Percentiles rank a stretch among this genome's conserved stretches.
These are phyloP conservation scores for Physcomitrium patens DNA, from an alignment of 225 moss, liverwort and hornwort species.

Conservation along the genomic window DNA sequence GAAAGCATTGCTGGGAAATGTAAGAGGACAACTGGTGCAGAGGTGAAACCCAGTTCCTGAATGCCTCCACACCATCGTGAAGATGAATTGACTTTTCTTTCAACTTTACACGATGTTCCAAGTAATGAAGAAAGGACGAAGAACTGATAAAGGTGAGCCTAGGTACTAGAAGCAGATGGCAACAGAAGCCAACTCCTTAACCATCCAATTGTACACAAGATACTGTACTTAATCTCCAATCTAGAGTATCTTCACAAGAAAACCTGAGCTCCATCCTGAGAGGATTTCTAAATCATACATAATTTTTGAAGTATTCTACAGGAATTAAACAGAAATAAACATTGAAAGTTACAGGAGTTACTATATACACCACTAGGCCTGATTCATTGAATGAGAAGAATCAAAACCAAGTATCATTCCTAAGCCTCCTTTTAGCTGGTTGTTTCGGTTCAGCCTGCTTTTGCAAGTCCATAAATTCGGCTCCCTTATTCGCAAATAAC, in stretches of 20 bases:
- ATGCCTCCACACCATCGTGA: conserved; percentile 15
- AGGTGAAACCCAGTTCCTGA: conserved; percentile 21
- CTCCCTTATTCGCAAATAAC: conserved; percentile 94
- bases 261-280: conserved; percentile 13
- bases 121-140: conserved; percentile 48
- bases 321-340: neutral
- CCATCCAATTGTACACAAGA: conserved; percentile 41
- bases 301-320: conserved; percentile 25
- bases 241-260: conserved; percentile 42
- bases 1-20: neutral
- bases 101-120: conserved; percentile 28
- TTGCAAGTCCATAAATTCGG: conserved; percentile 96
- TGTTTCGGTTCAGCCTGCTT: conserved; percentile 83
- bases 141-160: conserved; percentile 25
- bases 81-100: conserved; percentile 16
- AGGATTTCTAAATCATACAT: conserved; percentile 22
- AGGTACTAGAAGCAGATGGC: conserved; percentile 24
- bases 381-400: conserved; percentile 10
- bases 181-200: conserved; percentile 28
- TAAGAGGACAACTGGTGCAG: neutral
- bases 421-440: conserved; percentile 72
- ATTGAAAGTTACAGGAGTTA: conserved; percentile 13
- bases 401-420: conserved; percentile 87
- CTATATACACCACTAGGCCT: conserved; percentile 36
- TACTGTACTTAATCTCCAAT: conserved; percentile 28